Base-by-base conservation (phyloP, 352 stramenopile species). In the Discostella stelligera region DNA sequence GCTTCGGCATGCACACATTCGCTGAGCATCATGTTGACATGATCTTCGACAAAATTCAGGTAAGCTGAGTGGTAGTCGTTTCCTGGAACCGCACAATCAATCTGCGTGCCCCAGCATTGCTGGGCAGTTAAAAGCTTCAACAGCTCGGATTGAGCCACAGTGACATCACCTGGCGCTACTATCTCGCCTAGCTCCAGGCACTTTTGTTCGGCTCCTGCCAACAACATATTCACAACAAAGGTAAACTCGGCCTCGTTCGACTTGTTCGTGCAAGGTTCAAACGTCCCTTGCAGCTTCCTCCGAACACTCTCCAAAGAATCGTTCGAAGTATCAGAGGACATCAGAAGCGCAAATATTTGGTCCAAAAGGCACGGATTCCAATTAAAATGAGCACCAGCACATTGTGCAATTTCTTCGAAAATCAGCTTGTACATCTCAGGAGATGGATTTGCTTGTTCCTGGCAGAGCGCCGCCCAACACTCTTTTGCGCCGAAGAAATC, bases 381-480 rank as follows among this genome's bases (percentile, higher is more conserved):
- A 44, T 71, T 60, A n/a, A 70, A 23, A n/a, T 76, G 48, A 20
- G 55, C 66, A 48, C 55, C 48, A 8, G 76, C 76, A 49, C 76
- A 83, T 21, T 59, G 21, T 18, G 58, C 69, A 32, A 77, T 56
- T 49, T 79, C 69, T 62, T 79, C 63, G 27, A 79, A 72, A 8
- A 83, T 53, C 1, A 83, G 69, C 23, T 44, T 59, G 3, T 77
- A 6, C 10, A 79, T 54, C 16, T 54, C 61, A 39, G 62, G 32
- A 58, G 75, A 78, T 16, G 54, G 68, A 52, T 63, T 70, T 14
- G 25, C 23, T 30, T 44, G 54, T 71, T 83, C 70, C 44, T 68
- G 65, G 46, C 76, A 83, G 54, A 83, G 70, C 20, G 41, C 18
- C 6, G 53, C 46, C 76, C 76, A 83, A 44, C 76, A 83, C 16